phyloP scores from a whole-genome alignment of 306 rosid genomes.

The Sechiopsis laciniata region DNA sequence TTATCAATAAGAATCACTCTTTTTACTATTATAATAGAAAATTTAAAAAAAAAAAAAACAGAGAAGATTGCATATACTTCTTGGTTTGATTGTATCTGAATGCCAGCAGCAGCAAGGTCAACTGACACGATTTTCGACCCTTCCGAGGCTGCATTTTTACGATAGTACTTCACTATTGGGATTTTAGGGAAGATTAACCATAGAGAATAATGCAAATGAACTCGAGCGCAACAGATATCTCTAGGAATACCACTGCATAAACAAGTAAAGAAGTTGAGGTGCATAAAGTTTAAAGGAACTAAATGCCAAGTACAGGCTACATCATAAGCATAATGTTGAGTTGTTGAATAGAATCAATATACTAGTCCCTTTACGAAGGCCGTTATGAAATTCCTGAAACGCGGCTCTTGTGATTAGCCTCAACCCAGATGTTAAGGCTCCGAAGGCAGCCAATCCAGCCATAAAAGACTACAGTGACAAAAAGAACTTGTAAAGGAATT shows the following conservation, averaged over 20 bases:
- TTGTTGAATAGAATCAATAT: constrained; percentile 25
- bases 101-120: constrained; percentile 78
- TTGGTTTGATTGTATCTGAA: constrained; percentile 30
- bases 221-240: constrained; percentile 48
- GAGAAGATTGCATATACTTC: constrained; percentile 38
- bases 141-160: constrained; percentile 69
- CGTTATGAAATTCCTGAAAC: constrained; percentile 49
- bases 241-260: constrained; percentile 56
- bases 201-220: constrained; percentile 58
- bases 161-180: constrained; percentile 70
- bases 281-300: background rate
- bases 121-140: constrained; percentile 79
- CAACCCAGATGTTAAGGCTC: constrained; percentile 55
- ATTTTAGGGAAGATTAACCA: constrained; percentile 61
- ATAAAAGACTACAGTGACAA: constrained; percentile 50
- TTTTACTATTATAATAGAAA: background rate
- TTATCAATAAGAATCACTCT: background rate
- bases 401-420: constrained; percentile 61
- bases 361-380: constrained; percentile 90
- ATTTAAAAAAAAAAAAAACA: too few relatives aligned
- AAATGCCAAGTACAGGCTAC: constrained; percentile 1
- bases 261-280: background rate
- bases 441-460: constrained; percentile 79
- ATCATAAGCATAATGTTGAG: background rate
- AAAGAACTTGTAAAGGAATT: background rate